Evolutionary conservation across 495 filamentous ascomycete genomes (phyloP), one percentile per base, ranked within the genome.

Genomic region (Podospora didyma): DNA sequence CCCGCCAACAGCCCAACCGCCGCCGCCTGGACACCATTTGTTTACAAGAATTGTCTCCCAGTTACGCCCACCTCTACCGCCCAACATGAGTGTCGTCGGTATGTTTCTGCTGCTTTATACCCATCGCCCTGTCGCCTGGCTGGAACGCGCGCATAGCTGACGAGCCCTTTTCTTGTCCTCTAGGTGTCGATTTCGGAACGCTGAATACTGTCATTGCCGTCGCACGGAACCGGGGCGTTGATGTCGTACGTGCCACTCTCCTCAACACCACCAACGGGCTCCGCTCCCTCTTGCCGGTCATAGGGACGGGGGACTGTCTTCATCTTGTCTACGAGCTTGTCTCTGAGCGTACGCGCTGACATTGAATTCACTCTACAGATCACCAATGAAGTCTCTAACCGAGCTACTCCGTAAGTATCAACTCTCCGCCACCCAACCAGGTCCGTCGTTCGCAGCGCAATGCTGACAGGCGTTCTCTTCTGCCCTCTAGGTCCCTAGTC

Each of bases 301-400:
- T n/a, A n/a, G n/a, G n/a, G n/a, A n/a, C n/a, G n/a, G n/a, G n/a
- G n/a, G n/a, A n/a, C n/a, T n/a, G 9, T 16, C 17, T 51, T 6
- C 9, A 14, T 10, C 14, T n/a, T 34, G 31, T 28, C 35, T 19
- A 1, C 20, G 21, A 34, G 23, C n/a, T 50, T 17, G 17, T 47
- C 34, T 28, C 34, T 53, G 45, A 39, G 42, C 26, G n/a, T 31
- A 57, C 26, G 35, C 23, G 46, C 56, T 53, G 45, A 58, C 59
- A 47, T 51, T 21, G 20, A 10, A 7, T 52, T 42, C 39, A 41
- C 37, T 35, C 3, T 51, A 10, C 48, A 96, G 90, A 97, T 98
- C 70, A 89, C 92, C 75, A 98, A 98, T 79, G 94, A 99, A 75
- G 94, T 97, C 64, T 99, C 94, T 56, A 97, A 99, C 80, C 88